A percentile compares a stretch with the other conserved stretches of the same genome.
Evolutionary conservation across 2,329 filamentous ascomycete species (phyloP).

Genomic region (Venturia asperata): DNA sequence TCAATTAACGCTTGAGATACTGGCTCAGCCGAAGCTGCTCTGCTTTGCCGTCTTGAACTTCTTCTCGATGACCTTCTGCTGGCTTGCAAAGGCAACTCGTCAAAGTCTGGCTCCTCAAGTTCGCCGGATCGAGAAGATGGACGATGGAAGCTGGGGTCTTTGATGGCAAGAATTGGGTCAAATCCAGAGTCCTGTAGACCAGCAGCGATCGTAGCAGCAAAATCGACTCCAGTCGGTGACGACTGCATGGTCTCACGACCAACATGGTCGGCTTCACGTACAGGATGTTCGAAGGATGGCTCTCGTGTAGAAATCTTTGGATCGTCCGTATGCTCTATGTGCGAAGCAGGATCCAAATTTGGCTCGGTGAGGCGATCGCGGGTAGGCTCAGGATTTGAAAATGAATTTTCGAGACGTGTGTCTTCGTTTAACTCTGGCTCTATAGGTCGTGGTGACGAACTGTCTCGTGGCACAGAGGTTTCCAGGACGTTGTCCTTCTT

Average conservation of each 20-base stretch:
- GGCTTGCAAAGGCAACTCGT: conserved; percentile 19
- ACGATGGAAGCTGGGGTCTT: conserved; percentile 32
- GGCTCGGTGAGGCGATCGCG: background rate
- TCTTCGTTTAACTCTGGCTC: background rate
- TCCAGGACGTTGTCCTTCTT: conserved; percentile 24
- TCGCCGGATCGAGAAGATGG: conserved; percentile 29
- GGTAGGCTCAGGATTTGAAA: background rate
- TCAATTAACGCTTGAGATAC: background rate
- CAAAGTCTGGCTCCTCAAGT: conserved; percentile 27
- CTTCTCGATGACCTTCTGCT: conserved; percentile 17
- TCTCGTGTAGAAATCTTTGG: background rate
- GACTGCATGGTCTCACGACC: background rate
- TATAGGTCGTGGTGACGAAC: background rate
- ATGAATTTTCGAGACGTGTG: background rate
- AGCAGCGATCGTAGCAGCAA: conserved; percentile 28
- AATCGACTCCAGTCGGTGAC: conserved; percentile 24
- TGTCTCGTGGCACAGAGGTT: background rate
- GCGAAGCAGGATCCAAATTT: background rate
- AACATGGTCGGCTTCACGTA: background rate
- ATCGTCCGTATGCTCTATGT: background rate
- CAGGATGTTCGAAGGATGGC: background rate
- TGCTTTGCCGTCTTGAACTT: conserved; percentile 17
- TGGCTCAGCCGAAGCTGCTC: conserved; percentile 14
- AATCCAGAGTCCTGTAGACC: conserved; percentile 32
- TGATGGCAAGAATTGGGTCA: conserved; percentile 26